These are phyloP conservation scores for Suhomyces tanzawaensis DNA, from an alignment of 805 yeast species.

Conservation along the genomic window DNA sequence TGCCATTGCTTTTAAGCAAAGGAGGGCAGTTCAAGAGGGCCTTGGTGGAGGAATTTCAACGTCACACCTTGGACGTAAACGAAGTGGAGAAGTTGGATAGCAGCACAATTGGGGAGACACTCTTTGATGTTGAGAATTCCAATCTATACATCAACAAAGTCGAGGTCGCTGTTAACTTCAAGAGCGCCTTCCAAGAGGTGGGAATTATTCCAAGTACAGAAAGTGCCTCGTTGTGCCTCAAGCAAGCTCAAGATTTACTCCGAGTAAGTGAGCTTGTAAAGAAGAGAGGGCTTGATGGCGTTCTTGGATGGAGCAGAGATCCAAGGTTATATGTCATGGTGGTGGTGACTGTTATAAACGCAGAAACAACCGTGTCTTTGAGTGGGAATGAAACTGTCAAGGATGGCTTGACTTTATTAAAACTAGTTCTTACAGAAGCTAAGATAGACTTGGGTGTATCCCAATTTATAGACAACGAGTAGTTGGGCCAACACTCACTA, in stretches of 20 bases:
- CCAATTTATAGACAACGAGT: slow-evolving; percentile 1
- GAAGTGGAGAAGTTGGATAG: neutral
- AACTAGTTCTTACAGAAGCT: too few relatives aligned
- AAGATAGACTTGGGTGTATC: neutral
- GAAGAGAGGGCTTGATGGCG: slow-evolving; percentile 3
- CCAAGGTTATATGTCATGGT: slow-evolving; percentile 5
- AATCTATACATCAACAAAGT: slow-evolving; percentile 62
- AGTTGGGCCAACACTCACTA: too few relatives aligned
- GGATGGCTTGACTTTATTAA: neutral
- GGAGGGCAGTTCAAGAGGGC: neutral
- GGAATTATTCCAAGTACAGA: neutral
- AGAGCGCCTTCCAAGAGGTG: neutral
- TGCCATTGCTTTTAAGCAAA: neutral
- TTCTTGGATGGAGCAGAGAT: slow-evolving; percentile 10
- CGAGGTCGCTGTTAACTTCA: slow-evolving; percentile 1
- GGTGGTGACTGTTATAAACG: slow-evolving; percentile 5
- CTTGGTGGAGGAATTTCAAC: neutral
- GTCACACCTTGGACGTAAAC: neutral
- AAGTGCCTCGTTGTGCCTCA: neutral
- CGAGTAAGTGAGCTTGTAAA: neutral
- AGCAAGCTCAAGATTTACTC: neutral
- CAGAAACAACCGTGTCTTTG: neutral
- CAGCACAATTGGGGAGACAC: slow-evolving; percentile 12
- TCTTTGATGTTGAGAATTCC: slow-evolving; percentile 67
- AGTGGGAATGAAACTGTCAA: neutral